Conservation (phyloP, 805 yeast species). For the Candida broadrunensis region DNA sequence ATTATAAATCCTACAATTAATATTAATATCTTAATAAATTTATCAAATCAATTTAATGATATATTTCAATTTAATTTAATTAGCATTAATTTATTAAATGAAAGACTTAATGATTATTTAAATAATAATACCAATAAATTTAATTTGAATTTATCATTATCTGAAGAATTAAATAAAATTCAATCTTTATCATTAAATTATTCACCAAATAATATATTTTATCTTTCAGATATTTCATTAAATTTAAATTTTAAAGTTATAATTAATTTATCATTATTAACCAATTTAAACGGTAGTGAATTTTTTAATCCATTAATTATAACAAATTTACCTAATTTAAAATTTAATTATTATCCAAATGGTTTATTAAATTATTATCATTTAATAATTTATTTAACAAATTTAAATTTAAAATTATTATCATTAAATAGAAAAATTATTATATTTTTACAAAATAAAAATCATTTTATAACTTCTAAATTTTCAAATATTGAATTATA, state of each 20-base stretch:
- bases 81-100: background rate
- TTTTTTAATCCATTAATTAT: constrained; percentile 8
- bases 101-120: background rate
- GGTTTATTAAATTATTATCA: constrained; percentile 9
- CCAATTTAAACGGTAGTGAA: constrained; percentile 5
- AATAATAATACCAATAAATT: background rate
- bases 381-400: constrained; percentile 4
- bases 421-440: constrained; percentile 4
- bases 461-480: background rate
- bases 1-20: background rate
- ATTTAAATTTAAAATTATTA: constrained; percentile 6
- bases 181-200: background rate
- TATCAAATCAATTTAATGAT: background rate
- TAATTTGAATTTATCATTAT: background rate
- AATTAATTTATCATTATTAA: constrained; percentile 5
- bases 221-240: constrained; percentile 8
- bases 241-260: constrained; percentile 1
- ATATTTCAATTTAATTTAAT: background rate
- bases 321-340: background rate
- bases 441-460: constrained; percentile 5
- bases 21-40: background rate
- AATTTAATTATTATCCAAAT: constrained; percentile 8
- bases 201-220: constrained; percentile 6
- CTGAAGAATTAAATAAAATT: background rate
- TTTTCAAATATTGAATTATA: constrained; percentile 7